These are phyloP conservation scores for Leccinum subtestaceum DNA, from an alignment of 768 basidiomycete species.

Conservation along the genomic window DNA sequence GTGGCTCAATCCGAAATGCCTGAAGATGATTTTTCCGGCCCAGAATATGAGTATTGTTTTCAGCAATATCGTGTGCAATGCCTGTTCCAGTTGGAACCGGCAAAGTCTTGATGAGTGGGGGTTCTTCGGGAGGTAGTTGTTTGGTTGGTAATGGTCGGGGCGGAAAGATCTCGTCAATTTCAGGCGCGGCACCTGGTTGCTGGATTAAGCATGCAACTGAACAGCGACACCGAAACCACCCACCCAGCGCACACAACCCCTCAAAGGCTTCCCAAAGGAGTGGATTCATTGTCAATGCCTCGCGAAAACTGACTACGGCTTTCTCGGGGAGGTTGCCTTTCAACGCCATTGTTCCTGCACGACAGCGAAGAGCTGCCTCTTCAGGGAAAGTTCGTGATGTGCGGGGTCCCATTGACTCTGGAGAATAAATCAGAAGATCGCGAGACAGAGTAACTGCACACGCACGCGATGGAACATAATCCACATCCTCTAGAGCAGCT, in stretches of 20 bases:
- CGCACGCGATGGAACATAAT: constrained; percentile 58
- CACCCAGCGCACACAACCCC: constrained; percentile 78
- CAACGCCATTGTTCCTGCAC: constrained; percentile 70
- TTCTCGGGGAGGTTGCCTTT: constrained; percentile 76
- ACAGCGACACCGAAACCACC: constrained; percentile 19
- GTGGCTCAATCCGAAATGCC: constrained; percentile 57
- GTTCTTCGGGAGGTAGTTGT: constrained; percentile 52
- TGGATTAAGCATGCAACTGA: constrained; percentile 12
- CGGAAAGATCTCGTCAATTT: constrained; percentile 72
- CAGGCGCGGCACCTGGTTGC: constrained; percentile 59
- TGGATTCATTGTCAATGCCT: constrained; percentile 70
- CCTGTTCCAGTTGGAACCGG: constrained; percentile 57
- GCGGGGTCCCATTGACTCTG: constrained; percentile 57
- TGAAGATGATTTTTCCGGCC: constrained; percentile 51
- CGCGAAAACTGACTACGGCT: constrained; percentile 67
- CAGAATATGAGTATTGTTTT: constrained; percentile 55
- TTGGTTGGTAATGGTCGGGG: constrained; percentile 56
- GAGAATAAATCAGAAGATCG: constrained; percentile 11
- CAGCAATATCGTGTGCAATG: constrained; percentile 62
- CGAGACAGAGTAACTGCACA: constrained; percentile 16
- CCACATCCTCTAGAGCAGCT: constrained; percentile 51
- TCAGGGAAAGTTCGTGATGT: constrained; percentile 62
- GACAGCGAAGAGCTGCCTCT: constrained; percentile 71
- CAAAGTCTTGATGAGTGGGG: constrained; percentile 34
- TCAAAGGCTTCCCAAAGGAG: constrained; percentile 93